Conservation (phyloP, 768 basidiomycete genomes). For the Boletus fagicola region DNA sequence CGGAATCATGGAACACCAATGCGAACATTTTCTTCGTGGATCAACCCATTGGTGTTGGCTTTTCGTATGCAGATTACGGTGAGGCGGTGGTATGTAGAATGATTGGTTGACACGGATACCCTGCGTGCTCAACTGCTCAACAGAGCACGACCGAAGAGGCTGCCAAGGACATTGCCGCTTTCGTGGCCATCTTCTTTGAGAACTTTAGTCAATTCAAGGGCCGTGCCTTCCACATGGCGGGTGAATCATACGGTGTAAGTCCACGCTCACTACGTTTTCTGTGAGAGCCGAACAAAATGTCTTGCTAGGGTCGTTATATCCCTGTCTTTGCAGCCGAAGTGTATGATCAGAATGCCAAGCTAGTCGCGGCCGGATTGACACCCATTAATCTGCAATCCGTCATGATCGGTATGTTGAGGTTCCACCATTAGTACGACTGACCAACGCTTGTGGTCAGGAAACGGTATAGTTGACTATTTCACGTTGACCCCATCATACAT, state of each 20-base stretch:
- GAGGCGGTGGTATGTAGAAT: slow-evolving; percentile 37
- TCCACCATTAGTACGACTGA: neutral
- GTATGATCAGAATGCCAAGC: slow-evolving; percentile 46
- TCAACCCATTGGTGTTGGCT: slow-evolving; percentile 47
- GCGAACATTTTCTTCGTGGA: slow-evolving; percentile 51
- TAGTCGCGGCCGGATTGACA: slow-evolving; percentile 44
- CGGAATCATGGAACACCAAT: slow-evolving; percentile 66
- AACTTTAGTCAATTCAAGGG: slow-evolving; percentile 71
- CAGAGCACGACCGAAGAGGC: slow-evolving; percentile 66
- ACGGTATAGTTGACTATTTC: slow-evolving; percentile 42
- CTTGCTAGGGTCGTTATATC: slow-evolving; percentile 48
- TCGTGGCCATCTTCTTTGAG: slow-evolving; percentile 72
- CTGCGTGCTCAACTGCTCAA: neutral
- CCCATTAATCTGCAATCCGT: slow-evolving; percentile 50
- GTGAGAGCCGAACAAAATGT: neutral
- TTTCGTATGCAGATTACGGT: slow-evolving; percentile 45
- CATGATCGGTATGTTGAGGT: slow-evolving; percentile 42
- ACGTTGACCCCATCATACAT: slow-evolving; percentile 43
- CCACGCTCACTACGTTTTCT: neutral
- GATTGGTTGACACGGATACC: neutral
- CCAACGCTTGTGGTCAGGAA: slow-evolving; percentile 32
- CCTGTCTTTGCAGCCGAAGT: slow-evolving; percentile 50
- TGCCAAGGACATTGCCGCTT: slow-evolving; percentile 67
- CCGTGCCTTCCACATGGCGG: slow-evolving; percentile 59
- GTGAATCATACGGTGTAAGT: slow-evolving; percentile 52